Base-by-base conservation (phyloP, 768 basidiomycete genomes). In the Lactarius deliciosus region DNA sequence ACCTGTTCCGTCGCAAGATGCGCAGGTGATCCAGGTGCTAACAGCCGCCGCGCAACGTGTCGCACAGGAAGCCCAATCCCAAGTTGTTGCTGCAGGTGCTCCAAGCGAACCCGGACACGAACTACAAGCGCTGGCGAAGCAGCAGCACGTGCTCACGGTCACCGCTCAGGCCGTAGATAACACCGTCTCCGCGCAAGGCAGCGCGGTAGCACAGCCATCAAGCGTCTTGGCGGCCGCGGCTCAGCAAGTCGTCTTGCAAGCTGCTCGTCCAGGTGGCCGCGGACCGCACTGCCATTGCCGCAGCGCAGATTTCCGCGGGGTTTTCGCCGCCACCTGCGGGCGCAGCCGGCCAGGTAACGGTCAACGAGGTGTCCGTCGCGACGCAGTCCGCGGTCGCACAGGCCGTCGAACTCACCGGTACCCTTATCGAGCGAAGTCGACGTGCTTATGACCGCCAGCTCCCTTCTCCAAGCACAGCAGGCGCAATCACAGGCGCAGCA, bases 341-440 rank as follows among this genome's bases (percentile, higher is more conserved):
- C n/a, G 66, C 78, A 30, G 72, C 45, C 0, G n/a, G 75, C 6
- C 80, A 81, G 64, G 81, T 85, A 30, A 84, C 83, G 5, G 83
- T 85, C 57, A 82, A 82, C 64, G 84, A 85, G 64, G 83, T 84
- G 25, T 85, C 84, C 6, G 82, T 82, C 41, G 83, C 83, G 57
- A 84, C 92, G 30, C 87, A 91, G 73, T 83, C 88, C 18, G 92
- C 91, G 22, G 91, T 94, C 66, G 92, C 91, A 40, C 85, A 88
- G 73, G 92, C 92, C 45, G 91, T 94, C 45, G 89, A 88, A 73
- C 85, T 87, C 74, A 86, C 86, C 47, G 89, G 90, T n/a, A 36
- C 84, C 86, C 18, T 76, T 83, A 50, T 89, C 89, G 41, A 90
- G 86, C 62, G 91, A 91, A 72, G 87, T 93, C 60, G 90, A 92